phyloP scores from a whole-genome alignment of 768 basidiomycete species.

The Erythrobasidium yunnanense region DNA sequence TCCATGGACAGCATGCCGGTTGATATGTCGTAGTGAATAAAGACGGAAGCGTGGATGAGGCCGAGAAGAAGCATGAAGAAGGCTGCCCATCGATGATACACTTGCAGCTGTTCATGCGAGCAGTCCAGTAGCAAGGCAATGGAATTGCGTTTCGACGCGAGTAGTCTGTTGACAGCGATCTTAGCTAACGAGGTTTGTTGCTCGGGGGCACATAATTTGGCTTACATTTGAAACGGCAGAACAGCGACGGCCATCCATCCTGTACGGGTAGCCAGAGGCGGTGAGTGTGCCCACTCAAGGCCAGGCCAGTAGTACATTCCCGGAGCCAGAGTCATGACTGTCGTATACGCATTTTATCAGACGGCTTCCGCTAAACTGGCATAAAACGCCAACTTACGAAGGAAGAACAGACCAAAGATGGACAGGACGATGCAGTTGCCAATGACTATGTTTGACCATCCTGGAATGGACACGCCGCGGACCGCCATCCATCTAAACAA shows the following conservation, averaged over 20 bases:
- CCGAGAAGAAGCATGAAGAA: constrained; percentile 20
- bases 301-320: constrained; percentile 19
- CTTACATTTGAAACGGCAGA: constrained; percentile 15
- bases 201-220: neutral
- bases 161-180: neutral
- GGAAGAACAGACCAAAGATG: constrained; percentile 4
- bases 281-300: constrained; percentile 11
- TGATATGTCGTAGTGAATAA: neutral
- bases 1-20: neutral
- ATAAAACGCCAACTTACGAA: neutral
- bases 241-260: constrained; percentile 12
- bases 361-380: too few relatives aligned
- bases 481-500: neutral
- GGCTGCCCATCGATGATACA: constrained; percentile 10
- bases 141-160: constrained; percentile 17
- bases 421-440: constrained; percentile 5
- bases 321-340: constrained; percentile 15
- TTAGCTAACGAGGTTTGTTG: neutral
- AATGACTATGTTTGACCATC: neutral
- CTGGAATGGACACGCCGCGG: neutral
- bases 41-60: constrained; percentile 14
- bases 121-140: constrained; percentile 1
- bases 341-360: neutral
- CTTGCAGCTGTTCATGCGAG: constrained; percentile 12
- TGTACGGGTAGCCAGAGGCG: constrained; percentile 8